Evolutionary conservation across 208 protist genomes (phyloP).

Genomic region (Wallacemonas sp.): DNA sequence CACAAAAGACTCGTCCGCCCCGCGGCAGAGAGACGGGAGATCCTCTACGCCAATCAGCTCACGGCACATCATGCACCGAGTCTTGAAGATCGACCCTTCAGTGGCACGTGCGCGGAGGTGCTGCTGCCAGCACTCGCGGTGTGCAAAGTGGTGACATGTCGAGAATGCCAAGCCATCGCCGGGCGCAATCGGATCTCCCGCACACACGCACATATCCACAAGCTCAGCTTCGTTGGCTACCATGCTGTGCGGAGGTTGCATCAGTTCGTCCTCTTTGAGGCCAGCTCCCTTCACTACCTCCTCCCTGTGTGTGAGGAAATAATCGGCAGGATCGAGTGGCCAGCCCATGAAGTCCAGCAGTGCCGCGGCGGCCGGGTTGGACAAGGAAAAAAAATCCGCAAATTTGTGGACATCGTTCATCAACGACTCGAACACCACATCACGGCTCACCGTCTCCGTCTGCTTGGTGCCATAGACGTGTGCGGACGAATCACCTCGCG

Average conservation of each 20-base stretch:
- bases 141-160: slow-evolving; percentile 36
- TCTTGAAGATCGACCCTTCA: slow-evolving; percentile 17
- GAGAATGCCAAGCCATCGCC: slow-evolving; percentile 24
- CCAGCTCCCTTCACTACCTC: neutral
- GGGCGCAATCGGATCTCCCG: slow-evolving; percentile 12
- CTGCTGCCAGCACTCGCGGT: slow-evolving; percentile 37
- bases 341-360: neutral
- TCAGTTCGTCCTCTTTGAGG: neutral
- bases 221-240: neutral
- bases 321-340: neutral
- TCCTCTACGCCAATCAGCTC: slow-evolving; percentile 26
- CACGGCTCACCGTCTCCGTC: slow-evolving; percentile 2
- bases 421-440: neutral
- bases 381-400: neutral
- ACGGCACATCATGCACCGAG: slow-evolving; percentile 23
- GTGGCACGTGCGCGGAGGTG: slow-evolving; percentile 23
- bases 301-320: neutral
- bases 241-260: neutral
- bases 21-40: slow-evolving; percentile 20
- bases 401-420: neutral
- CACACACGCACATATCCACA: too few species aligned
- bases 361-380: neutral
- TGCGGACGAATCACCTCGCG: too few species aligned
- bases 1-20: neutral
- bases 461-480: neutral